Evolutionary conservation across 192 early-diverging fungal genomes (phyloP), one percentile per base, ranked within the genome.

Genomic region (Podila horticola): DNA sequence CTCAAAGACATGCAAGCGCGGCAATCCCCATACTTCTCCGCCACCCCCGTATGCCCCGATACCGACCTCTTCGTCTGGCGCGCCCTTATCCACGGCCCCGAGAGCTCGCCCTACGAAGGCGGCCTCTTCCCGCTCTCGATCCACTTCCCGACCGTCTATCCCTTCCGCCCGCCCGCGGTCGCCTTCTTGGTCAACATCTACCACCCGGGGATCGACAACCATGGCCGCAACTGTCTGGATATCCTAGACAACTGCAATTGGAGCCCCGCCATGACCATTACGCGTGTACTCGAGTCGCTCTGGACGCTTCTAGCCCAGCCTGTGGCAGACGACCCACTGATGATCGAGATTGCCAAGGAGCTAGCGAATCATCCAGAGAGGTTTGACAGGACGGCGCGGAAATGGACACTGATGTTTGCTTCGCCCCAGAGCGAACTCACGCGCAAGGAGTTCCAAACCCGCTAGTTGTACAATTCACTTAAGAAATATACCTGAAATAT

Each of bases 181-280:
- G 52, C 20, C 13, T 55, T 55, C 52, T 3, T 55, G 20, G 52
- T 55, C 8, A 20, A 55, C 13, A 55, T 55, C 24, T 55, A 55
- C 52, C 52, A 55, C 24, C 84, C 84, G n/a, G 83, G 83, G 58
- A 85, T 85, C 19, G 52, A 55, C 11, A 8, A 26, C 20, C 52
- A 22, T 10, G 52, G 52, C 24, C 52, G 52, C n/a, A 55, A 55
- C 22, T 55, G 52, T 11, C 24, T 55, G 1, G 52, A 55, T 22
- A n/a, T 20, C n/a, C 52, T 55, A 3, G 52, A 55, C 5, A 24
- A 55, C 52, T 4, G 24, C 17, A 0, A 0, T n/a, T 55, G 52
- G 52, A 55, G 52, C n/a, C 52, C 52, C 24, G 52, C 52, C 24
- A 26, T 55, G 10, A 55, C 52, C 7, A 2, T 55, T 20, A 8